phyloP scores from a whole-genome alignment of 257 asterid genomes.

The Lantana camara region DNA sequence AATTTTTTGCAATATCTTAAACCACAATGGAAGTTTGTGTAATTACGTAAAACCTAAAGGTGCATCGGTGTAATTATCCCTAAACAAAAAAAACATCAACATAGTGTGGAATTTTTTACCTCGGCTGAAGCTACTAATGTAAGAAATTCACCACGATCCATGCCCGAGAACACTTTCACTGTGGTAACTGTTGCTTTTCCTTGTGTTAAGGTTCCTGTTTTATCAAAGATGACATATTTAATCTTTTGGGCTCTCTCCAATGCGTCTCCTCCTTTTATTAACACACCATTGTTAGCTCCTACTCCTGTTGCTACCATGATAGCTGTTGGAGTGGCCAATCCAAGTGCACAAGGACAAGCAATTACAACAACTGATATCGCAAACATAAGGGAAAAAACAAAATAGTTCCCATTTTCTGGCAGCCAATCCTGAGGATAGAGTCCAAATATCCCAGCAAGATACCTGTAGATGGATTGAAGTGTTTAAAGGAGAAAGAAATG shows the following conservation, averaged over 20 bases:
- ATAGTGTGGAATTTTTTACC: slow-evolving; percentile 46
- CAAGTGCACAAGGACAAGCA: slow-evolving; percentile 61
- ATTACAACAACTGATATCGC: slow-evolving; percentile 53
- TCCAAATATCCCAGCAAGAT: slow-evolving; percentile 13
- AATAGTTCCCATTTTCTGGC: slow-evolving; percentile 55
- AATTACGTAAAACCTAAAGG: too few relatives aligned
- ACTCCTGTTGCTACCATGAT: slow-evolving; percentile 56
- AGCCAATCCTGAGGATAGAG: slow-evolving; percentile 45
- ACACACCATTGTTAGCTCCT: slow-evolving; percentile 45
- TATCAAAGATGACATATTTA: slow-evolving; percentile 31
- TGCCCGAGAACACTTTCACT: slow-evolving; percentile 54
- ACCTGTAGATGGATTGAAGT: slow-evolving; percentile 36
- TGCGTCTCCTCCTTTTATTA: slow-evolving; percentile 44
- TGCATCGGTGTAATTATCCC: too few relatives aligned
- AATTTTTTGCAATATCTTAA: neutral
- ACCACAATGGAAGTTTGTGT: too few relatives aligned
- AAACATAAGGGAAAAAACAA: slow-evolving; percentile 51
- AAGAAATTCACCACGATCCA: slow-evolving; percentile 69
- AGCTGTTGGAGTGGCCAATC: slow-evolving; percentile 57
- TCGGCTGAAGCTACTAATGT: slow-evolving; percentile 74
- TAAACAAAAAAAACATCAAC: too few relatives aligned
- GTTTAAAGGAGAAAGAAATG: neutral
- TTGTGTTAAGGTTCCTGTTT: slow-evolving; percentile 51
- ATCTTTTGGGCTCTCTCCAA: slow-evolving; percentile 42
- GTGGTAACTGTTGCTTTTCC: slow-evolving; percentile 69